Percentiles rank a stretch among this genome's conserved stretches.
phyloP scores from a whole-genome alignment of 305 asterid species.

The Rubia peregrina region DNA sequence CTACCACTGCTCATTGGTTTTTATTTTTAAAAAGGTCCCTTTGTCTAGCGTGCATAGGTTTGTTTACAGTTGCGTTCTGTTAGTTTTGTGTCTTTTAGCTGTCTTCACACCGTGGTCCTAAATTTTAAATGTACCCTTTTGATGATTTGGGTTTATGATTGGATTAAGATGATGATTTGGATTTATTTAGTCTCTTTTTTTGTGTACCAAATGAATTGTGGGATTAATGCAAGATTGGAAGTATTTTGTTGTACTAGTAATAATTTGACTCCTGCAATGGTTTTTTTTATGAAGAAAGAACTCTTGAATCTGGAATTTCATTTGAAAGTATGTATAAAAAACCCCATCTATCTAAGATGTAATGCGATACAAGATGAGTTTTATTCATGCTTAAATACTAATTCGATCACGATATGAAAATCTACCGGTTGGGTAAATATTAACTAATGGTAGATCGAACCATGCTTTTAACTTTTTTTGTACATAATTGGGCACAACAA shows the following conservation, averaged over 20 bases:
- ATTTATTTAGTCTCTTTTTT: background rate
- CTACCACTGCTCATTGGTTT: background rate
- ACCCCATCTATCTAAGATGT: background rate
- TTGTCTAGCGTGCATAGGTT: background rate
- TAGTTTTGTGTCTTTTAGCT: conserved; percentile 5
- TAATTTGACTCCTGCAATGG: background rate
- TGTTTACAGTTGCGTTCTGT: background rate
- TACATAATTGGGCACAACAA: too few relatives aligned
- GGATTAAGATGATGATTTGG: background rate
- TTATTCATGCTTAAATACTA: background rate
- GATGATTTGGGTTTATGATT: conserved; percentile 7
- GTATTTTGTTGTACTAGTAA: background rate
- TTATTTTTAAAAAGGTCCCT: background rate
- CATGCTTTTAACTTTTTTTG: background rate
- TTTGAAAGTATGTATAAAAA: background rate
- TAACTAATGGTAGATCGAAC: too few relatives aligned
- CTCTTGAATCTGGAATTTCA: background rate
- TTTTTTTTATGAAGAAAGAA: background rate
- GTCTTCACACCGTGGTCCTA: background rate
- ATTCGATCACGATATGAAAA: background rate
- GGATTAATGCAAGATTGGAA: background rate
- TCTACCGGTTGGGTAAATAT: background rate
- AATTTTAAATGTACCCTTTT: background rate
- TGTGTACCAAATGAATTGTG: background rate
- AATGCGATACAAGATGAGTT: background rate